Conservation (phyloP, 495 filamentous ascomycete genomes). For the Daldinia childiae region DNA sequence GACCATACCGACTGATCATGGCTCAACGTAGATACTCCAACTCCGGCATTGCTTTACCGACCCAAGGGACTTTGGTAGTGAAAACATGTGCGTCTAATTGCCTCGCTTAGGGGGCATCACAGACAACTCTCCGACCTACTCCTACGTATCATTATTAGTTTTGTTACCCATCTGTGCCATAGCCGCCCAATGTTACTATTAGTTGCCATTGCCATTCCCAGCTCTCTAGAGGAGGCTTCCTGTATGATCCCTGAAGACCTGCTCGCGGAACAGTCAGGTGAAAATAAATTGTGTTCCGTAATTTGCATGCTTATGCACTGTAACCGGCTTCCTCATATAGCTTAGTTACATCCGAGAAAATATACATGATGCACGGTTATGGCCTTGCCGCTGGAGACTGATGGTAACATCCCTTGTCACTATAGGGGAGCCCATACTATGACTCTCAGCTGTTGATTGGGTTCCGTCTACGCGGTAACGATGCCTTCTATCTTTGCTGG, state of each 20-base stretch:
- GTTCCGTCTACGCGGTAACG: slow-evolving; percentile 22
- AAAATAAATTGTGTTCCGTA: not conserved
- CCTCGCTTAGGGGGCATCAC: not conserved
- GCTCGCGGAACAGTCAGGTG: not conserved
- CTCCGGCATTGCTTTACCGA: not conserved
- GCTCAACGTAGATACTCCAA: not conserved
- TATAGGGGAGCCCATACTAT: not conserved
- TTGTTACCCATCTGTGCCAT: slow-evolving; percentile 10
- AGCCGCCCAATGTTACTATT: not conserved
- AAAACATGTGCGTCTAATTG: slow-evolving; percentile 7
- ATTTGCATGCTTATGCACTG: not conserved
- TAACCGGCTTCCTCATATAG: slow-evolving; percentile 10
- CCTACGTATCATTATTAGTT: not conserved
- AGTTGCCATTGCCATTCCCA: not conserved
- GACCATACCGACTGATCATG: not conserved
- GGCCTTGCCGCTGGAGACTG: slow-evolving; percentile 1
- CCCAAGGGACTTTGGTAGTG: not conserved
- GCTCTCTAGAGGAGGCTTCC: not conserved
- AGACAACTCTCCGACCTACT: not conserved
- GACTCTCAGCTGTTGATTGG: slow-evolving; percentile 16
- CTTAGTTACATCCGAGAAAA: not conserved
- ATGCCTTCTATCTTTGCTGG: not conserved
- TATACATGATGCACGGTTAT: not conserved
- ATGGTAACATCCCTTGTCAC: not conserved
- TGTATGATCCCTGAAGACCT: not conserved